Conservation (phyloP, 2,329 filamentous ascomycete species). For the Phaeosphaeriaceae sp. region DNA sequence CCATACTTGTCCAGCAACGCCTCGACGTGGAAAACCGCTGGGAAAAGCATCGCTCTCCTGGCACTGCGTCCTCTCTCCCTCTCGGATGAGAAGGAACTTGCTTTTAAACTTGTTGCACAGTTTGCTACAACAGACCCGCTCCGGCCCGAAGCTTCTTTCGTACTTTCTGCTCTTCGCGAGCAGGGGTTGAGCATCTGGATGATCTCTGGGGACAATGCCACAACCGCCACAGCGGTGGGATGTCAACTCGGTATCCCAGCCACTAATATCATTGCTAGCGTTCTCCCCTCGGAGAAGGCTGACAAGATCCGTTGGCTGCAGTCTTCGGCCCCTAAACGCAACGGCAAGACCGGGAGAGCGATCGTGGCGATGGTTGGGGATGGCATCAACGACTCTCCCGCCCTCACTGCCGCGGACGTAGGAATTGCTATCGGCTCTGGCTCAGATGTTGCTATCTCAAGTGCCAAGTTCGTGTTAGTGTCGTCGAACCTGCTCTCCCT, state of each 20-base stretch:
- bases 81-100: too few relatives aligned
- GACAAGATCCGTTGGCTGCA: constrained; percentile 66
- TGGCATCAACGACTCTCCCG: constrained; percentile 85
- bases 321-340: too few relatives aligned
- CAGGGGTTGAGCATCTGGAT: constrained; percentile 82
- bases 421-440: constrained; percentile 83
- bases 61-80: constrained; percentile 63
- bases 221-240: constrained; percentile 82
- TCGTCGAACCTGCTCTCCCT: constrained; percentile 82
- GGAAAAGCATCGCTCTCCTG: constrained; percentile 51
- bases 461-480: too few relatives aligned
- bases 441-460: constrained; percentile 82
- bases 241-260: constrained; percentile 74
- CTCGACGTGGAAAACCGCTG: constrained; percentile 53
- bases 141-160: constrained; percentile 70
- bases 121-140: constrained; percentile 86
- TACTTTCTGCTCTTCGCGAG: constrained; percentile 69
- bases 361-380: constrained; percentile 86
- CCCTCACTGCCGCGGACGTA: constrained; percentile 79
- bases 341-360: too few relatives aligned
- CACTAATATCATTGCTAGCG: constrained; percentile 81
- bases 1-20: too few relatives aligned
- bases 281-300: constrained; percentile 83
- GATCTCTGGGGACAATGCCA: constrained; percentile 89
- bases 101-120: too few relatives aligned